phyloP scores from a whole-genome alignment of 306 rosid genomes.

The Albizia julibrissin region DNA sequence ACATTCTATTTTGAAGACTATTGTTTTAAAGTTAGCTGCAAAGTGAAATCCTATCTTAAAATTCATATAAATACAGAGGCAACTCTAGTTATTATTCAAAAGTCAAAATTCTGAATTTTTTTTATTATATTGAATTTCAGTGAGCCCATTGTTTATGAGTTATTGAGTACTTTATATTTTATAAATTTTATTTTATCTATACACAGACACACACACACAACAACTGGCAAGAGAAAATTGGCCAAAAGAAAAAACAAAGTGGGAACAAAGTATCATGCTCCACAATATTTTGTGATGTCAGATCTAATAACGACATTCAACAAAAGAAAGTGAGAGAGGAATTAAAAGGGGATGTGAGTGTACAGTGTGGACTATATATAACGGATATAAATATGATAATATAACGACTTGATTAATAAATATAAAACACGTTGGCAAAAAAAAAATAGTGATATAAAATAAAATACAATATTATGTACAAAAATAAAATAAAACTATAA shows the following conservation, averaged over 20 bases:
- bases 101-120: background rate
- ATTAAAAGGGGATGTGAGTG: background rate
- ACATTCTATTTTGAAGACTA: no score
- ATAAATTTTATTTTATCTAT: background rate
- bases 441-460: no score
- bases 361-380: background rate
- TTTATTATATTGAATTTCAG: background rate
- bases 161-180: background rate
- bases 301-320: background rate
- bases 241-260: background rate
- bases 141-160: background rate
- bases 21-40: background rate
- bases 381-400: slow-evolving; percentile 2
- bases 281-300: background rate
- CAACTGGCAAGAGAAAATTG: background rate
- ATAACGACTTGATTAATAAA: background rate
- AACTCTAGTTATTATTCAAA: background rate
- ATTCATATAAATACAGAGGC: background rate
- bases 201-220: background rate
- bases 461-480: no score
- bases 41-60: background rate
- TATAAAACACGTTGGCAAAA: background rate
- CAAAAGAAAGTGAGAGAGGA: background rate
- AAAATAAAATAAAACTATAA: background rate
- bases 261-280: background rate